Evolutionary conservation across 371 early-diverging fungal species (phyloP).

Genomic region (Funneliformis caledonium): DNA sequence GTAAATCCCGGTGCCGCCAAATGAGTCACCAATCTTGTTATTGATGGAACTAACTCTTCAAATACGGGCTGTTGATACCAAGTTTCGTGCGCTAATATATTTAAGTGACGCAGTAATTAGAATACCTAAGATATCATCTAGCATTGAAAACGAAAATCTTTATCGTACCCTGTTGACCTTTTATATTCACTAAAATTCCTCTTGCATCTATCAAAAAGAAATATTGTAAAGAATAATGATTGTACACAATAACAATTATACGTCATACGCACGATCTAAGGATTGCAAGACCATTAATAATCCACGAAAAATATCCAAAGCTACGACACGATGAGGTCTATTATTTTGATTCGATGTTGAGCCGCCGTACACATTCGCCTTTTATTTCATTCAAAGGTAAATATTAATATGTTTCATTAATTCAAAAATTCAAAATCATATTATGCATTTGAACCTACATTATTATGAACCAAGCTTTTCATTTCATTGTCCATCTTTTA

Average conservation of each 20-base stretch:
- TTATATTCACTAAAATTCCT: not conserved
- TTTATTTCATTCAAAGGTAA: too few relatives aligned
- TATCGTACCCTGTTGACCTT: not conserved
- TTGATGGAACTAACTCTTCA: not conserved
- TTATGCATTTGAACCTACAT: too few relatives aligned
- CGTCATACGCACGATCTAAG: not conserved
- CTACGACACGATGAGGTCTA: not conserved
- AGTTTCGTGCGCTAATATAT: not conserved
- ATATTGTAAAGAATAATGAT: not conserved
- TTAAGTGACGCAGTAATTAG: not conserved
- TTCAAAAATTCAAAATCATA: too few relatives aligned
- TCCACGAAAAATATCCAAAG: not conserved
- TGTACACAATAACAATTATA: too few relatives aligned
- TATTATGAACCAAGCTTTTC: too few relatives aligned
- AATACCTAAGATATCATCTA: too few relatives aligned
- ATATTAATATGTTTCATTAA: too few relatives aligned
- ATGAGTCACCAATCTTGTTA: not conserved
- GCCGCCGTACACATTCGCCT: too few relatives aligned
- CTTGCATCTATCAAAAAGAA: not conserved
- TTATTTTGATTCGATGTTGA: too few relatives aligned
- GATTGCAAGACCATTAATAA: slow-evolving; percentile 7
- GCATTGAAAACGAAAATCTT: not conserved
- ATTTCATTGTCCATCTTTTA: too few relatives aligned
- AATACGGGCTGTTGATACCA: not conserved
- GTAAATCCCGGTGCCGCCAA: not conserved